Evolutionary conservation across 1,284 basidiomycete species (phyloP).

Genomic region (Ganoderma multipileum): DNA sequence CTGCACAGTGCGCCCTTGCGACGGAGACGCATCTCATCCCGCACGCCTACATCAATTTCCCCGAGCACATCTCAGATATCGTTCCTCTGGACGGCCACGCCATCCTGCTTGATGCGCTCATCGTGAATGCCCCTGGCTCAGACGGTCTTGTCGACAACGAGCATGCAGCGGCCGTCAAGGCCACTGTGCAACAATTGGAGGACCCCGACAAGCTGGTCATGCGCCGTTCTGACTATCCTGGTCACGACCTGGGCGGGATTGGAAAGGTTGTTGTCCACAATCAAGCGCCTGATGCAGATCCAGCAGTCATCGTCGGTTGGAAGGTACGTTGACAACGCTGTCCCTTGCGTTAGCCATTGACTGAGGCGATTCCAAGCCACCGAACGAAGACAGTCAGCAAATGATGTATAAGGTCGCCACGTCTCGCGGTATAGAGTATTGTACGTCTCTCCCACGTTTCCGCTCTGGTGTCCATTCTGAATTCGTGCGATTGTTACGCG

Average conservation of each 20-base stretch:
- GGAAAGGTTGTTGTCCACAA: background rate
- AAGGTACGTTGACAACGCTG: constrained; percentile 6
- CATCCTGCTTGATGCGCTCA: constrained; percentile 15
- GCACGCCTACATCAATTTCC: background rate
- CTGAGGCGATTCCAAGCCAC: background rate
- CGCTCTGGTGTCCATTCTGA: background rate
- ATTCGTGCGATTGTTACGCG: background rate
- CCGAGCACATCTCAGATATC: constrained; percentile 4
- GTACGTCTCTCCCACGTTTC: background rate
- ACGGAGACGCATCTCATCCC: background rate
- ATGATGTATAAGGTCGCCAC: background rate
- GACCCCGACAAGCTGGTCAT: constrained; percentile 4
- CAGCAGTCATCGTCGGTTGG: constrained; percentile 16
- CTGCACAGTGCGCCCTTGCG: constrained; percentile 9
- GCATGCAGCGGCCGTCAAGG: background rate
- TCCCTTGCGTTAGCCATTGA: background rate
- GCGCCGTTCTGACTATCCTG: constrained; percentile 7
- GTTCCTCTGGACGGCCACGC: constrained; percentile 13
- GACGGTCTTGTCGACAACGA: background rate
- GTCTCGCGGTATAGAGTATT: background rate
- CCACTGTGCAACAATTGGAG: background rate
- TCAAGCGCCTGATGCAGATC: background rate
- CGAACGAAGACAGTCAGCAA: background rate
- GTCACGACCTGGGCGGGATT: background rate
- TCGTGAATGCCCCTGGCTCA: background rate